Evolutionary conservation across 257 asterid genomes (phyloP).

Genomic region (Cinchona pubescens): DNA sequence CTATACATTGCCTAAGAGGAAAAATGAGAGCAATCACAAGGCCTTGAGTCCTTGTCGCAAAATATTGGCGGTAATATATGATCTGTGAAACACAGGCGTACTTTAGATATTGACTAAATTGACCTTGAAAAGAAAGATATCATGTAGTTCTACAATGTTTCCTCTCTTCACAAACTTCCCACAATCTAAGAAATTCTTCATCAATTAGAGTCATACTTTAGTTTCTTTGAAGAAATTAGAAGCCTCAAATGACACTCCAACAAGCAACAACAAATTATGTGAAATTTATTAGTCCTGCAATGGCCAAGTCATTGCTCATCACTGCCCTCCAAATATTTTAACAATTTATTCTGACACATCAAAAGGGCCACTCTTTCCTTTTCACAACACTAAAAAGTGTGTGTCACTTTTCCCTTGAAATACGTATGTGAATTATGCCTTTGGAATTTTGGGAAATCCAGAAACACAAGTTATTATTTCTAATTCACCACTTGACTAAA

Average conservation of each 20-base stretch:
- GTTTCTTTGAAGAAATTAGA: not conserved
- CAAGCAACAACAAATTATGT: not conserved
- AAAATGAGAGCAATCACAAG: too few species aligned
- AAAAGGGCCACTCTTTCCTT: not conserved
- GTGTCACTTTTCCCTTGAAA: not conserved
- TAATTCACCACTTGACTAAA: not conserved
- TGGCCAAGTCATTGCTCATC: not conserved
- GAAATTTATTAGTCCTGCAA: not conserved
- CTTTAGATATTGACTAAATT: too few species aligned
- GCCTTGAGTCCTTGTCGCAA: too few species aligned
- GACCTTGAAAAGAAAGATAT: not conserved
- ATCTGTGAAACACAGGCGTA: too few species aligned
- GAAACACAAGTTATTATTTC: not conserved
- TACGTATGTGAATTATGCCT: not conserved
- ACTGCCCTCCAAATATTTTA: not conserved
- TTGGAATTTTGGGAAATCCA: not conserved
- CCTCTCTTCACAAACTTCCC: conserved; percentile 2
- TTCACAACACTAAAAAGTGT: not conserved
- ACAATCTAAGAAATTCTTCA: not conserved
- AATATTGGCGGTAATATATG: too few species aligned
- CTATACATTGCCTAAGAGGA: too few species aligned
- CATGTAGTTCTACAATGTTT: too few species aligned
- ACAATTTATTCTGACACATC: not conserved
- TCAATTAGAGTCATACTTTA: not conserved
- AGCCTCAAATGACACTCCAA: not conserved